Base-by-base conservation (phyloP, 73 alveolate genomes). In the Paramecium caudatum region DNA sequence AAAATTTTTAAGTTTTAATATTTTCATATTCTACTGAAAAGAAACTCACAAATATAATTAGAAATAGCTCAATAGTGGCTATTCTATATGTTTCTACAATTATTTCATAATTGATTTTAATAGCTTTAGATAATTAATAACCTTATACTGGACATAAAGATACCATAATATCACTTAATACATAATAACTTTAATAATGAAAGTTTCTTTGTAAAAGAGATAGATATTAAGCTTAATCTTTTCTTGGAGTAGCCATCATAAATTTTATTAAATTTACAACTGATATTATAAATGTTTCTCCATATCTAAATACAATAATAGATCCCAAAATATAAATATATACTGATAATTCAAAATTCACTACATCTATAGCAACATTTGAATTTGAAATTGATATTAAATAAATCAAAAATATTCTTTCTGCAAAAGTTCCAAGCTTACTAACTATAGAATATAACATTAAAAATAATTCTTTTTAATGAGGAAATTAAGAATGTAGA, bases 61-160 rank as follows among this genome's bases (percentile, higher is more conserved):
- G 19, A 37, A 45, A 41, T 17, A 74, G 7, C 21, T 74, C 88
- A 3, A 74, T 41, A 41, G 47, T 21, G 17, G 43, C 17, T 9
- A 74, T 41, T 74, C 69, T 74, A 74, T 39, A 43, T 10, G 88
- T 39, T 39, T 36, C 62, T 1, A 41, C 39, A 4, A 74, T 36
- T 74, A 74, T 41, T 43, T 74, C 62, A 37, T 41, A 36, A 74
- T 74, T 74, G 6, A 74, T 74, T 41, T 39, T 74, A 25, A 74
- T 74, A 5, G 88, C 43, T 13, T 74, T 74, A 37, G 62, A 39
- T 1, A 74, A 3, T 41, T 36, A 74, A 74, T 41, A 37, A 5
- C 88, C 88, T 41, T 74, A 19, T 5, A 41, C 55, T 74, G 88
- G 88, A 15, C 88, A 74, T 74, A 74, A 41, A 1, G 88, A 36